Conservation (phyloP, 768 basidiomycete genomes). For the Gymnopilus junonius region DNA sequence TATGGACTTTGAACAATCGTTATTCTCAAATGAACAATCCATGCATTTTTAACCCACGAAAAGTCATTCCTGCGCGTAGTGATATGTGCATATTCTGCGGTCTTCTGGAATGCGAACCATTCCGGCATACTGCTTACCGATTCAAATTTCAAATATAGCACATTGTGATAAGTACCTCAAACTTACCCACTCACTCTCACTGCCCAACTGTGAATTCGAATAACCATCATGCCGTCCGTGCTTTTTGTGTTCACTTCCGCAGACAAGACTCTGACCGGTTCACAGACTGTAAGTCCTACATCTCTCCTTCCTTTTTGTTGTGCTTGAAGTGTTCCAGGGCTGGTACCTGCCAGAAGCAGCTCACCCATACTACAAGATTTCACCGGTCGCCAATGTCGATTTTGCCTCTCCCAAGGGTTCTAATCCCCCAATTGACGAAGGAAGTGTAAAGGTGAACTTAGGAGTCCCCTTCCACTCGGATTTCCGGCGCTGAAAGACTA, state of each 20-base stretch:
- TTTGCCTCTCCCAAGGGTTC: conserved; percentile 67
- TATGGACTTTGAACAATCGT: too few relatives aligned
- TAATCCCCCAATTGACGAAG: conserved; percentile 70
- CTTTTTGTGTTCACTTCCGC: conserved; percentile 81
- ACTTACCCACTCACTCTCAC: background rate
- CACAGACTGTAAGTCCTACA: conserved; percentile 45
- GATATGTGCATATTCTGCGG: background rate
- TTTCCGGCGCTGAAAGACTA: background rate
- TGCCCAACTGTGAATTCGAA: background rate
- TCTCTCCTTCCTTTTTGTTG: background rate
- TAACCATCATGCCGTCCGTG: conserved; percentile 44
- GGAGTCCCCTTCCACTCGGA: background rate
- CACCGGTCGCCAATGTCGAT: conserved; percentile 54
- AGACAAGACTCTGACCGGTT: conserved; percentile 56
- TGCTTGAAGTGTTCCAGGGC: conserved; percentile 45
- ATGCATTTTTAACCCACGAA: too few relatives aligned
- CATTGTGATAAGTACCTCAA: background rate
- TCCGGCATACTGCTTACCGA: background rate
- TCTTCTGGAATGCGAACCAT: background rate
- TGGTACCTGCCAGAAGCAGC: conserved; percentile 82
- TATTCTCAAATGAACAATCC: too few relatives aligned
- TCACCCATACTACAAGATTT: conserved; percentile 68
- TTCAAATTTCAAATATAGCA: background rate
- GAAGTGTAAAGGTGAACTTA: conserved; percentile 50
- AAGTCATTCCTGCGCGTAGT: too few relatives aligned